phyloP scores from a whole-genome alignment of 257 asterid genomes.

The Parsonsia alboflavescens region DNA sequence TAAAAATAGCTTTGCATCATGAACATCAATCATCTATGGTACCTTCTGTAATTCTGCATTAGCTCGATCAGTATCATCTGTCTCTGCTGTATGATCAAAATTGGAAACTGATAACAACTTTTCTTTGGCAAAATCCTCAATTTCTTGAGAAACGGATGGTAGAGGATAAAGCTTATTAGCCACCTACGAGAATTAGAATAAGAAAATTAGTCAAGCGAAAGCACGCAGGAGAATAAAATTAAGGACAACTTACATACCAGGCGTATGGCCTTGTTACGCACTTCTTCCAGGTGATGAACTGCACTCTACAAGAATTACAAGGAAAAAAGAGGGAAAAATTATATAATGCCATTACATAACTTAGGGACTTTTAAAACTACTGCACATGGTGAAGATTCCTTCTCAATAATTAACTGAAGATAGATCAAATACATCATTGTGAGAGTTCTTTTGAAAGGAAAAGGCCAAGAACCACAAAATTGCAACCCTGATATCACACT shows the following conservation, averaged over 20 bases:
- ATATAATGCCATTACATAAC: neutral
- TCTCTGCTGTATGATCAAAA: constrained; percentile 29
- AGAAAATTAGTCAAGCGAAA: constrained; percentile 7
- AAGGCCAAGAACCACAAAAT: neutral
- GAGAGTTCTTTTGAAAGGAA: neutral
- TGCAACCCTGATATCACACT: neutral
- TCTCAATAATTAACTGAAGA: neutral
- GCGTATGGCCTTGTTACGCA: constrained; percentile 98
- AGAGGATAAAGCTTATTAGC: constrained; percentile 96
- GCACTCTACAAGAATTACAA: constrained; percentile 55
- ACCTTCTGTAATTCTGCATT: constrained; percentile 53
- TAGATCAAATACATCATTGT: neutral
- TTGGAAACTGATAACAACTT: constrained; percentile 64
- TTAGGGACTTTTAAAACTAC: neutral
- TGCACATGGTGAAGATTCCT: neutral
- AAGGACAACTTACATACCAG: constrained; percentile 47
- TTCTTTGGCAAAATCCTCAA: constrained; percentile 81
- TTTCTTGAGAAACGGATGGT: constrained; percentile 63
- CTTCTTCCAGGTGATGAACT: constrained; percentile 87
- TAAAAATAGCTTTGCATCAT: neutral
- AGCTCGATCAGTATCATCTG: constrained; percentile 47
- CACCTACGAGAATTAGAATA: constrained; percentile 46
- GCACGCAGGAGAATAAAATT: neutral
- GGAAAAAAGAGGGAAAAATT: constrained; percentile 13
- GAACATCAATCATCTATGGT: constrained; percentile 9